Conservation (phyloP, 352 stramenopile genomes). For the Phytophthora citricola region DNA sequence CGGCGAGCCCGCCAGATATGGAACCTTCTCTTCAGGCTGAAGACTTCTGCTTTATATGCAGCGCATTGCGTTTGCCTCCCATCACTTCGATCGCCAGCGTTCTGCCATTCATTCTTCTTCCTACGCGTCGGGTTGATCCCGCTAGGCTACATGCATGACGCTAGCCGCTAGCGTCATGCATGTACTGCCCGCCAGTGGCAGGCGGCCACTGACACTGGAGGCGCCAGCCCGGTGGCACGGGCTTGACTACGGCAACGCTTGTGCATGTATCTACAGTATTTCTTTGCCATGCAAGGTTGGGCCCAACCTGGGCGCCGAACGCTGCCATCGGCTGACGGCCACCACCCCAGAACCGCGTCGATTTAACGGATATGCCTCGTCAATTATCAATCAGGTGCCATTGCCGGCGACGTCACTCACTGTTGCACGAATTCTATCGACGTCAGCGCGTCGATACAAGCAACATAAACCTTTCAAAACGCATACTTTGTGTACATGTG, state of each 20-base stretch:
- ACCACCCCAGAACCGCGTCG: constrained; percentile 4
- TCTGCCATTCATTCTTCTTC: background rate
- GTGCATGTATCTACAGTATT: background rate
- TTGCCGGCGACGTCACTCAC: constrained; percentile 15
- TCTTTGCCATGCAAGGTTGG: too few relatives aligned
- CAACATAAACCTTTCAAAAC: constrained; percentile 4
- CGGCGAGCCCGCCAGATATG: background rate
- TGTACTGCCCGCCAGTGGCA: too few relatives aligned
- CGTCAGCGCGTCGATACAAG: constrained; percentile 21
- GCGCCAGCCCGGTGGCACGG: background rate
- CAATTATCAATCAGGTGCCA: constrained; percentile 8
- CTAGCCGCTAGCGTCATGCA: too few relatives aligned
- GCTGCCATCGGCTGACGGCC: too few relatives aligned
- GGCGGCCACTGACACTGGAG: too few relatives aligned
- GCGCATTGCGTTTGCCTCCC: background rate
- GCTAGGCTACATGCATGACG: too few relatives aligned
- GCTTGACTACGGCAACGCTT: background rate
- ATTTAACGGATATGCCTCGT: constrained; percentile 7
- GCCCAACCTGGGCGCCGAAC: too few relatives aligned
- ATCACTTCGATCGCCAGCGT: constrained; percentile 6
- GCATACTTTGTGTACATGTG: background rate
- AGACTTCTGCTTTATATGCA: too few relatives aligned
- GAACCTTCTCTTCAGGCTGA: background rate
- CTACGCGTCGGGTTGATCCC: background rate
- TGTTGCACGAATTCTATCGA: constrained; percentile 19